Evolutionary conservation across 805 yeast genomes (phyloP).

Genomic region (Torulaspora microellipsoides): DNA sequence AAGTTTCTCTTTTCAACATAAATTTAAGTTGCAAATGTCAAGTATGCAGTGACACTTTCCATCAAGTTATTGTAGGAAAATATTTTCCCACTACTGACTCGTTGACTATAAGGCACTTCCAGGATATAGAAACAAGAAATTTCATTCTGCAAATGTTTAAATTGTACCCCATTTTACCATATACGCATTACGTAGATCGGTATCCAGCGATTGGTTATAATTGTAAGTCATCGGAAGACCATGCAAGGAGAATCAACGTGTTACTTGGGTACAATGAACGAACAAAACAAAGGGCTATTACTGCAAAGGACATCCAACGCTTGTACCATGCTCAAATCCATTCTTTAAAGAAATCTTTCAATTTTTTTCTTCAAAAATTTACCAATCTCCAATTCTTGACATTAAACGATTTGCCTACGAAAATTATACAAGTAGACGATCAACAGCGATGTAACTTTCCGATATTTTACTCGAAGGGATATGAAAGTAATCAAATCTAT

Average conservation of each 20-base stretch:
- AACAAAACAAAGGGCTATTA: slow-evolving; percentile 13
- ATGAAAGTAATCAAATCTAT: slow-evolving; percentile 30
- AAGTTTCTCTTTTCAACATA: slow-evolving; percentile 18
- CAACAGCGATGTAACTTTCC: slow-evolving; percentile 30
- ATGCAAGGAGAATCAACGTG: slow-evolving; percentile 27
- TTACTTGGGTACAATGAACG: slow-evolving; percentile 15
- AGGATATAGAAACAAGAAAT: slow-evolving; percentile 27
- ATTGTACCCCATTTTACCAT: slow-evolving; percentile 35
- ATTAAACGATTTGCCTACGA: slow-evolving; percentile 35
- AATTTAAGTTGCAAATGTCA: slow-evolving; percentile 26
- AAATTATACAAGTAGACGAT: slow-evolving; percentile 24
- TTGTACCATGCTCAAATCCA: slow-evolving; percentile 36
- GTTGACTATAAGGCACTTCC: slow-evolving; percentile 17
- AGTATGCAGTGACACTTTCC: slow-evolving; percentile 25
- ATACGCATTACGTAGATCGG: slow-evolving; percentile 35
- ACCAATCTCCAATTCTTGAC: slow-evolving; percentile 31
- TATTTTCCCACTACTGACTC: slow-evolving; percentile 30
- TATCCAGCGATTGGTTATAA: slow-evolving; percentile 37
- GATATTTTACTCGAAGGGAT: slow-evolving; percentile 21
- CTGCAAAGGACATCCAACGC: slow-evolving; percentile 26
- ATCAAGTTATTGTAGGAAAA: slow-evolving; percentile 28
- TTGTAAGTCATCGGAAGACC: slow-evolving; percentile 27
- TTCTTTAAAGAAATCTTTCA: slow-evolving; percentile 32
- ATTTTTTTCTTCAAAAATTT: slow-evolving; percentile 30
- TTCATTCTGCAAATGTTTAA: slow-evolving; percentile 31